Conservation (phyloP, 2,329 filamentous ascomycete species). For the Claviceps pusilla region DNA sequence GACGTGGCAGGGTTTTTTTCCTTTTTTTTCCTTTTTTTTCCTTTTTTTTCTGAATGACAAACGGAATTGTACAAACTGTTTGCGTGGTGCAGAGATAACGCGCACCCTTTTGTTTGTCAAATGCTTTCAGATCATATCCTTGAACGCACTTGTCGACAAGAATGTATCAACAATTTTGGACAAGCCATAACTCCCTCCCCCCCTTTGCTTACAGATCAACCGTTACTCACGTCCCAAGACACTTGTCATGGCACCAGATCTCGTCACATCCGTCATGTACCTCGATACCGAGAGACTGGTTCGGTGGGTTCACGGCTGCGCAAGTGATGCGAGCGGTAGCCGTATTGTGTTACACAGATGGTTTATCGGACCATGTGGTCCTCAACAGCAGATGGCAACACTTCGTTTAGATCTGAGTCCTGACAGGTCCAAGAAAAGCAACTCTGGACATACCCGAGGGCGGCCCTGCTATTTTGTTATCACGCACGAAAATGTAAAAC, state of each 20-base stretch:
- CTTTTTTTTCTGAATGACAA: too few species aligned
- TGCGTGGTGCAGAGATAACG: too few species aligned
- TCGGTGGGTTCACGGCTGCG: neutral
- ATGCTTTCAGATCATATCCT: too few species aligned
- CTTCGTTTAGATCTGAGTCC: neutral
- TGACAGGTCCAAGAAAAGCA: too few species aligned
- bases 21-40: too few species aligned
- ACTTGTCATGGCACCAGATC: neutral
- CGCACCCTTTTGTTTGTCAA: too few species aligned
- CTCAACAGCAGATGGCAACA: neutral
- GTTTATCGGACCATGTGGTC: neutral
- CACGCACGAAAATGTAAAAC: too few species aligned
- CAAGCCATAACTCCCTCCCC: too few species aligned
- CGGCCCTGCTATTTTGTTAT: neutral
- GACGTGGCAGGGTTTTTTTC: too few species aligned
- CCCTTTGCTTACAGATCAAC: neutral
- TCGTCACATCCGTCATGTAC: neutral
- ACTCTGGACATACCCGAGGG: neutral
- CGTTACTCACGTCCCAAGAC: neutral
- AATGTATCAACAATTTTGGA: too few species aligned
- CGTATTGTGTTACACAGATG: neutral
- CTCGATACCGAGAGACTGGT: conserved; percentile 3
- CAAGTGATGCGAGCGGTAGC: neutral
- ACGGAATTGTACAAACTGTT: too few species aligned
- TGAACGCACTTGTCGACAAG: too few species aligned